Evolutionary conservation across 1,284 basidiomycete genomes (phyloP), one percentile per base, ranked within the genome.

Genomic region (Veloboletus limbatus): DNA sequence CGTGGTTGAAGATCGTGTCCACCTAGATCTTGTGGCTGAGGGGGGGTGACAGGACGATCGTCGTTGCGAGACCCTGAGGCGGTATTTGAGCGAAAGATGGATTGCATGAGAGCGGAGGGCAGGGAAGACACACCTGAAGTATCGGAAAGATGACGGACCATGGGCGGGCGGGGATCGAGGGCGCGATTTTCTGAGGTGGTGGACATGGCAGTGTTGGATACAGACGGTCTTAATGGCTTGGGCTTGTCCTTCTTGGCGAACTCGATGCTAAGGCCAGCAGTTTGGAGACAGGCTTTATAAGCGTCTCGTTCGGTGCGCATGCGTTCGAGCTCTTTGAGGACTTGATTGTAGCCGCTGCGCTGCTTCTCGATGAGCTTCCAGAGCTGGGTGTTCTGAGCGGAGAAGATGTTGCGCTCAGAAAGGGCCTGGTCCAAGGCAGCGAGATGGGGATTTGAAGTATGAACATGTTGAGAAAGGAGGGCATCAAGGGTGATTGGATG

Each of bases 321-420:
- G 35, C 92, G 79, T 53, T 93, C 91, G 34, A 89, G 71, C 54
- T 91, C 87, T 68, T 85, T 88, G 62, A 87, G 71, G 43, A 86
- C 78, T 49, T 86, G 79, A 51, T 76, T 80, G 59, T 88, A 87
- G 7, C 78, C 83, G 28, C 77, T 66, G 43, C 85, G 76, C 58
- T 92, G 88, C 65, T 92, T 92, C 75, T 94, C 92, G 63, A 95
- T 85, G 51, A 94, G 76, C 67, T 92, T 93, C 92, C 92, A 94
- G 24, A 94, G 78, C 68, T 93, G 90, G 6, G 83, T 72, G 65
- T 95, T 95, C 70, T 95, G 92, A 8, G 79, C 68, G 28, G 85
- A 82, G 43, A 93, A 76, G 28, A 71, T 67, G 63, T 93, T 93
- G 54, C 91, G 79, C 59, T 95, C 91, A 13, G 75, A 73, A 21